Evolutionary conservation across 164 flowering plant species (phyloP).

Genomic region (Berberis thunbergii): DNA sequence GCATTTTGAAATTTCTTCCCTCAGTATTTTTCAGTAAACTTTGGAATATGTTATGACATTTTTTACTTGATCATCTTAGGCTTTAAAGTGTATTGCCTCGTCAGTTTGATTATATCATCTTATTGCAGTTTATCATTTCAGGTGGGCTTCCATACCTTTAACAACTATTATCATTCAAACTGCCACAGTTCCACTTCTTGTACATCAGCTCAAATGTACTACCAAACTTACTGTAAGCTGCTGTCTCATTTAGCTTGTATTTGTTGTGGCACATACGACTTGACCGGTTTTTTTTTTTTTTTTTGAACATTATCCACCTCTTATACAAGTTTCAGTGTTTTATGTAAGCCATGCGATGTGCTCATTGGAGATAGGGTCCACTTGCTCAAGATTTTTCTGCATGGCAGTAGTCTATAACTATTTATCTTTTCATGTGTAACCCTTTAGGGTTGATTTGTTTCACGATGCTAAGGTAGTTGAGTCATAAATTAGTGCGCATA

Average conservation of each 20-base stretch:
- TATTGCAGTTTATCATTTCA: constrained; percentile 17
- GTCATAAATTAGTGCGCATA: too few species aligned
- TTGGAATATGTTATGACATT: background rate
- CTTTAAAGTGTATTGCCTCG: background rate
- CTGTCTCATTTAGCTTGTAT: background rate
- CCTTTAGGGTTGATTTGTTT: too few species aligned
- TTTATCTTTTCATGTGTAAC: too few species aligned
- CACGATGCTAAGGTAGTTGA: too few species aligned
- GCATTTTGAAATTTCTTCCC: too few species aligned
- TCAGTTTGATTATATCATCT: background rate
- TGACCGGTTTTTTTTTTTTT: background rate
- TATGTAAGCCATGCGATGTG: too few species aligned
- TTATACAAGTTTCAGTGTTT: too few species aligned
- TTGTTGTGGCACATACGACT: background rate
- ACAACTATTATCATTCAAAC: constrained; percentile 71
- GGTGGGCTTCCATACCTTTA: constrained; percentile 85
- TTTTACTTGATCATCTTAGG: background rate
- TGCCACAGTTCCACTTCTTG: constrained; percentile 55
- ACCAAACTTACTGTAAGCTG: constrained; percentile 59
- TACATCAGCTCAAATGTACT: constrained; percentile 69
- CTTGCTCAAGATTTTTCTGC: too few species aligned
- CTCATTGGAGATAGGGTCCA: too few species aligned
- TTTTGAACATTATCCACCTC: too few species aligned
- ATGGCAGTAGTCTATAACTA: too few species aligned
- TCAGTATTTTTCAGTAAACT: too few species aligned